Percentiles rank a stretch among this genome's conserved stretches.
phyloP scores from a whole-genome alignment of 352 stramenopile species.

The Phytopythium oedochilum region DNA sequence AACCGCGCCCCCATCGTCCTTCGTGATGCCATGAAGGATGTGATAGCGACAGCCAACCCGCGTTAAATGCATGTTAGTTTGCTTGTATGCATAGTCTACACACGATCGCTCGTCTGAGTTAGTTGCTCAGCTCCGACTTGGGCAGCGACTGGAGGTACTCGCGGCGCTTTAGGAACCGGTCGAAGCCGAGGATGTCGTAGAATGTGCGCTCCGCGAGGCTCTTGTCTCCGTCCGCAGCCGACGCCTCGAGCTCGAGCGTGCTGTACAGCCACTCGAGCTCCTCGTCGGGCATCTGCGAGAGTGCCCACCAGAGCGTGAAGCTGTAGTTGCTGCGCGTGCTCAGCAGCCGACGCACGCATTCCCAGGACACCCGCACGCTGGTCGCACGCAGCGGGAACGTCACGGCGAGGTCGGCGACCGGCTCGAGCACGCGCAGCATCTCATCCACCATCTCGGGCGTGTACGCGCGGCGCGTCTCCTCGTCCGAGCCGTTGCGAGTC shows the following conservation, averaged over 20 bases:
- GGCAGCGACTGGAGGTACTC: conserved; percentile 4
- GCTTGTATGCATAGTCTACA: not conserved
- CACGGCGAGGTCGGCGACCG: conserved; percentile 39
- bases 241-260: conserved; percentile 33
- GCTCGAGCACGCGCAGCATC: conserved; percentile 44
- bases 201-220: conserved; percentile 43
- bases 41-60: too few relatives aligned
- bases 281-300: conserved; percentile 36
- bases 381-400: conserved; percentile 67
- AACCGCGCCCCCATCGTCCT: too few relatives aligned
- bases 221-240: not conserved
- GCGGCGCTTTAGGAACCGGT: conserved; percentile 35
- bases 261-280: conserved; percentile 61
- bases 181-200: conserved; percentile 71
- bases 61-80: too few relatives aligned
- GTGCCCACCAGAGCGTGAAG: conserved; percentile 71
- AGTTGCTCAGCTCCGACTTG: not conserved
- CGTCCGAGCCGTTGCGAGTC: conserved; percentile 43
- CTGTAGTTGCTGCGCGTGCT: conserved; percentile 27
- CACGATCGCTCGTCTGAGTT: not conserved
- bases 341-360: conserved; percentile 36
- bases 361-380: conserved; percentile 53
- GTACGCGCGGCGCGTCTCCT: conserved; percentile 52
- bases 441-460: conserved; percentile 44
- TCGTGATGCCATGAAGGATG: too few relatives aligned